These are phyloP conservation scores for Suhomyces sp. DNA, from an alignment of 805 yeast genomes.

Conservation along the genomic window DNA sequence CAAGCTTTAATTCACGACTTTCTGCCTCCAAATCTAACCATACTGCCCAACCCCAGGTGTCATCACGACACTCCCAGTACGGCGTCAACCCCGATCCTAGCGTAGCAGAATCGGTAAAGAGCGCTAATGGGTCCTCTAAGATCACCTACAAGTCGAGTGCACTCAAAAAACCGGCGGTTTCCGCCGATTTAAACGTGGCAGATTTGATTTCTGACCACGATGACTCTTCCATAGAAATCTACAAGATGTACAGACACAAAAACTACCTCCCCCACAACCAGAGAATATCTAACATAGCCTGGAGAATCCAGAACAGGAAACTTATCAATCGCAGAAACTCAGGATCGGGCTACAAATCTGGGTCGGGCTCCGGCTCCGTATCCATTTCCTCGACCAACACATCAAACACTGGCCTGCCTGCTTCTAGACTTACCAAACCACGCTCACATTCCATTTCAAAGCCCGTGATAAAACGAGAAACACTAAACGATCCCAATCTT, in stretches of 20 bases:
- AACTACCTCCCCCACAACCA: constrained; percentile 40
- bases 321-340: constrained; percentile 8
- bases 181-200: constrained; percentile 1
- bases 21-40: neutral
- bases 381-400: neutral
- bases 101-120: neutral
- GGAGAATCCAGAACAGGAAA: constrained; percentile 44
- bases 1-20: neutral
- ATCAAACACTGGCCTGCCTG: neutral
- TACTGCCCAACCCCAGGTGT: neutral
- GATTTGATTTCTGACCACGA: constrained; percentile 33
- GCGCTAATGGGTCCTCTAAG: neutral
- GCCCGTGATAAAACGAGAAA: constrained; percentile 2
- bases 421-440: neutral
- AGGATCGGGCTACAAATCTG: neutral
- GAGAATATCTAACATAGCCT: constrained; percentile 42
- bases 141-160: constrained; percentile 10
- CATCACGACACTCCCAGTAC: neutral
- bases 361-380: neutral
- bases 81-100: neutral
- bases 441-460: constrained; percentile 1
- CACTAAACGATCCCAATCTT: constrained; percentile 22
- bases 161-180: constrained; percentile 2
- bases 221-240: constrained; percentile 35
- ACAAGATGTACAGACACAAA: constrained; percentile 42